Base-by-base conservation (phyloP, 768 basidiomycete species). In the Boletus subparvulus region DNA sequence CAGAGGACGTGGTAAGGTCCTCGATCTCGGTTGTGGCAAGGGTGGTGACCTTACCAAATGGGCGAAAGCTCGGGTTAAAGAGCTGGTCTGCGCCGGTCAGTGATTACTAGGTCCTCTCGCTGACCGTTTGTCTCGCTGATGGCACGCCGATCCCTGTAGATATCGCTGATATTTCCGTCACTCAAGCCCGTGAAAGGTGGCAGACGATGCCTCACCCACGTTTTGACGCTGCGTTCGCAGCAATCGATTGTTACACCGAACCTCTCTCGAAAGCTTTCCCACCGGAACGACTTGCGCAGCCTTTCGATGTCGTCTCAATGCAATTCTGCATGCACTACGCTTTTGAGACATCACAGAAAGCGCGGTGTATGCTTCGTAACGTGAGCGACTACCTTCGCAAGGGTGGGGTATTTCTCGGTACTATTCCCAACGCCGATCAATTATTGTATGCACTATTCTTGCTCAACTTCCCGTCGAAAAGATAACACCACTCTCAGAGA, bases 271-370 rank as follows among this genome's bases (percentile, higher is more conserved):
- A 82, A 47, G 86, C 78, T n/a, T 82, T 98, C 47, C 73, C 86
- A 4, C 82, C 82, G 1, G 78, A 79, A 17, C 75, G 80, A 58
- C 80, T 92, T 26, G 76, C 74, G 0, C 78, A 80, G 32, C 87
- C 87, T 6, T 97, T 97, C 67, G 97, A 98, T 67, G 92, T 94
- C 54, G 94, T 98, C 6, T 92, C 93, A 3, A 92, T 98, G 93
- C 97, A 99, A 69, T 99, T 99, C 71, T 98, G 97, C 73, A 98
- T 99, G 92, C 97, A 99, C 71, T 98, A 99, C 68, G 97, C 97
- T 9, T 98, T 99, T 70, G 94, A 98, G 72, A 88, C 82, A n/a
- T 82, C 85, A 32, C 77, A 82, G 56, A 97, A 97, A 69, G 90
- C 86, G 26, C 82, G 92, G 33, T 88, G 85, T 70, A 97, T 99